Conservation (phyloP, 2,329 filamentous ascomycete genomes). For the Diaporthe longicolla region DNA sequence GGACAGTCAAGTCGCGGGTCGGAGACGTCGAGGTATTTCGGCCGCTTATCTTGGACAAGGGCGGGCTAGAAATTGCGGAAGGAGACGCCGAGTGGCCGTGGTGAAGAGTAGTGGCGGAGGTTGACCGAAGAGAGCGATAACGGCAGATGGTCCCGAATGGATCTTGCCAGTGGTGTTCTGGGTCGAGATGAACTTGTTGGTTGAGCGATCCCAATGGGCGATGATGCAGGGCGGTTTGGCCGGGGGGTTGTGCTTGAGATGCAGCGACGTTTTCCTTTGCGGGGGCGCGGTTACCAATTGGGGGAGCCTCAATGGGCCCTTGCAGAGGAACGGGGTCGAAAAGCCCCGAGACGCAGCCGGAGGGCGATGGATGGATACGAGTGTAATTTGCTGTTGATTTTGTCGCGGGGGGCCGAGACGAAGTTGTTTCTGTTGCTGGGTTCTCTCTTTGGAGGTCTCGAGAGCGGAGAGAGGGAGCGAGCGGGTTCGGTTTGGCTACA, state of each 20-base stretch:
- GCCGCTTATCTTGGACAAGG: slow-evolving; percentile 20
- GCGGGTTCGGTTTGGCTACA: slow-evolving; percentile 22
- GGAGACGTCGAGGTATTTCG: slow-evolving; percentile 3
- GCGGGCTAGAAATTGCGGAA: slow-evolving; percentile 14
- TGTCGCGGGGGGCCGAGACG: slow-evolving; percentile 12
- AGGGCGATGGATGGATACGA: slow-evolving; percentile 26
- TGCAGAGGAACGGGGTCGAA: slow-evolving; percentile 17
- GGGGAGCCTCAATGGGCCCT: slow-evolving; percentile 11
- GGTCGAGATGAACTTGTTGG: slow-evolving; percentile 18
- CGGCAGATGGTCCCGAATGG: slow-evolving; percentile 14
- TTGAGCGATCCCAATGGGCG: slow-evolving; percentile 9
- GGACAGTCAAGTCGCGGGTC: slow-evolving; percentile 4
- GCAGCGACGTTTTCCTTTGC: slow-evolving; percentile 28
- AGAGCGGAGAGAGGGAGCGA: slow-evolving; percentile 7
- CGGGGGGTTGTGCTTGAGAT: slow-evolving; percentile 13
- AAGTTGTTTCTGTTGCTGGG: neutral
- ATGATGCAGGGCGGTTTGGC: slow-evolving; percentile 24
- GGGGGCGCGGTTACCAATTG: slow-evolving; percentile 31
- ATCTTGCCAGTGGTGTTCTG: slow-evolving; percentile 17
- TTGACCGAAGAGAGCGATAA: slow-evolving; percentile 39
- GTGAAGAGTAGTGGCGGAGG: slow-evolving; percentile 36
- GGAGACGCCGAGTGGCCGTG: slow-evolving; percentile 10
- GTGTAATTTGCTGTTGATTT: slow-evolving; percentile 24
- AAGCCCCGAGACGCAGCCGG: slow-evolving; percentile 32
- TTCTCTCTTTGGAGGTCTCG: neutral